Evolutionary conservation across 495 filamentous ascomycete species (phyloP), one percentile per base, ranked within the genome.

Genomic region (Aspergillus funiculosus): DNA sequence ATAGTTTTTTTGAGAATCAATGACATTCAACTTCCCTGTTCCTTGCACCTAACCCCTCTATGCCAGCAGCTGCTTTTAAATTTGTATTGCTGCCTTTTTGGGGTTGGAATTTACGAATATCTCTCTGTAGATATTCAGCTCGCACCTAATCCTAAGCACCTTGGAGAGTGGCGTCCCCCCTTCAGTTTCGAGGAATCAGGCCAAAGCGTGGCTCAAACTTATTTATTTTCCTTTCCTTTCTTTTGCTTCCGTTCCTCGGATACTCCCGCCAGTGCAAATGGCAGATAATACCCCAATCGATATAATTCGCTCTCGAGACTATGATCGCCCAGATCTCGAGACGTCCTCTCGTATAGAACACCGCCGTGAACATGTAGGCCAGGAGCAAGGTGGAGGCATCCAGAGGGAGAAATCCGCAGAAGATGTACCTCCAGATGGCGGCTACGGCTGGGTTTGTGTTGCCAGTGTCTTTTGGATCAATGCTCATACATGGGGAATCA

Each of bases 401-500:
- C 34, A 47, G 8, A 49, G 47, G 2, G 42, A 52, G 17, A 62
- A 66, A 14, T 55, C 60, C 30, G 52, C 58, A 18, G 59, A 48
- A 9, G 65, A 67, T 39, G 53, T 68, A 24, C 72, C 76, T 5
- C 74, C 69, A 21, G 74, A 77, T 47, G 74, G 76, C 24, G 74
- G 76, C 0, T 79, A 78, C 54, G 74, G 76, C 31, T 79, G 75
- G 76, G 62, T 79, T 11, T 73, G 71, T 31, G 70, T 79, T 10
- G 60, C 59, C 4, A 68, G 66, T 27, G 68, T 68, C 17, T 76
- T 78, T 49, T 64, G 63, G 55, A 72, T 79, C 42, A 80, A 78
- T 56, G 64, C 67, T 31, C 74, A 77, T 59, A 77, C 75, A 4
- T 80, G 75, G 76, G 76, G 76, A 13, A 69, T 74, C 24, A 67